These are phyloP conservation scores for Stagonosporopsis chrysanthemi DNA, from an alignment of 2,329 filamentous ascomycete genomes.

Conservation along the genomic window DNA sequence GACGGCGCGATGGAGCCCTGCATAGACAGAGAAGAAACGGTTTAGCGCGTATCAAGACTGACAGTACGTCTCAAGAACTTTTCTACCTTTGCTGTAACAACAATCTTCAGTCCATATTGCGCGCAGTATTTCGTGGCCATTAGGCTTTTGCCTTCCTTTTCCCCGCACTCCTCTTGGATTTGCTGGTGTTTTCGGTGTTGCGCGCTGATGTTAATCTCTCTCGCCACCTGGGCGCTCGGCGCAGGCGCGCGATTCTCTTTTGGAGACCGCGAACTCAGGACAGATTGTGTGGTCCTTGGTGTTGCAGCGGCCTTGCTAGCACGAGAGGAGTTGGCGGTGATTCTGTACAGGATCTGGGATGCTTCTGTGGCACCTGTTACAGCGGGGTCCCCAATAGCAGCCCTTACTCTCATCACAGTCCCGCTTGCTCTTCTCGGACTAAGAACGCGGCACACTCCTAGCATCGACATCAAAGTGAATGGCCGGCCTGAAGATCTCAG, in stretches of 20 bases:
- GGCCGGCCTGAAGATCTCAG: conserved; percentile 1
- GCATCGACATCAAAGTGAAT: background rate
- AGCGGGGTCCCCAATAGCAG: conserved; percentile 9
- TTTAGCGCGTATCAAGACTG: conserved; percentile 16
- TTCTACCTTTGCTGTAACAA: conserved; percentile 11
- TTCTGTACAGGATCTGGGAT: conserved; percentile 22
- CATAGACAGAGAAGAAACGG: conserved; percentile 19
- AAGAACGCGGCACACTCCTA: conserved; percentile 2
- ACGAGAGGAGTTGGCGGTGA: conserved; percentile 17
- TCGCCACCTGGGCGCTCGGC: conserved; percentile 32
- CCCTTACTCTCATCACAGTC: conserved; percentile 16
- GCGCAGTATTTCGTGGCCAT: conserved; percentile 6
- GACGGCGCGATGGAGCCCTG: conserved; percentile 15
- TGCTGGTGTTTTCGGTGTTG: conserved; percentile 6
- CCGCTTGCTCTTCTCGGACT: conserved; percentile 23
- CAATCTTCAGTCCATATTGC: conserved; percentile 6
- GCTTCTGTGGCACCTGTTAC: background rate
- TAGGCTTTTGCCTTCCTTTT: background rate
- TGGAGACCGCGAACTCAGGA: conserved; percentile 29
- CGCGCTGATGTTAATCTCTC: conserved; percentile 24
- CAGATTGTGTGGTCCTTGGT: conserved; percentile 31
- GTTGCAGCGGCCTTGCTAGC: conserved; percentile 16
- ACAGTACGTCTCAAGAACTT: conserved; percentile 14
- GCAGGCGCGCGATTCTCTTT: conserved; percentile 26
- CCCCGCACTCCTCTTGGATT: conserved; percentile 2